Evolutionary conservation across 2,329 filamentous ascomycete genomes (phyloP), one percentile per base, ranked within the genome.

Genomic region (Alternaria longipes): DNA sequence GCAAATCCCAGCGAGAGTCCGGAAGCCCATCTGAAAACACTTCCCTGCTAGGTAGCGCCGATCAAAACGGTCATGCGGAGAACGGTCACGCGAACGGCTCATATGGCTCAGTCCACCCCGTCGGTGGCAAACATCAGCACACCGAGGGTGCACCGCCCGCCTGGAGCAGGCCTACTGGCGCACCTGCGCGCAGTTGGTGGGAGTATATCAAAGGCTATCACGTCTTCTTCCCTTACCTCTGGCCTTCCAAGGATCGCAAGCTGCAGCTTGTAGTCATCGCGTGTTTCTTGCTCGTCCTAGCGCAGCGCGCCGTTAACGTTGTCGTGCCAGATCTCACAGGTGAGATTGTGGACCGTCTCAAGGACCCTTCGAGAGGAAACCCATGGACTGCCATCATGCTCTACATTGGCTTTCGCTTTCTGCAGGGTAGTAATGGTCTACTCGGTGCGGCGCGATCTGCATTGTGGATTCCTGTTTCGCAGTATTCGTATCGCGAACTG

Each of bases 381-480:
- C 92, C 92, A 0, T 96, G 92, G 92, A 76, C 83, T 41, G 84
- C 88, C 54, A 92, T 97, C 51, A 85, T 86, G 56, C 80, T 97
- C 9, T 92, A 96, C 78, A 90, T 97, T 62, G 68, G 89, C 38
- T 92, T 89, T 73, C 90, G 92, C 69, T 86, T 94, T 74, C 85
- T 98, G 16, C 95, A 98, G 79, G 95, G 95, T 2, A 90, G 88
- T 54, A 95, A 94, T 61, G 95, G 95, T 20, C 82, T 98, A 47
- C 85, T 99, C 34, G 93, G 93, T 8, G 94, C 93, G 2, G 73
- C 91, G 34, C 87, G 95, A 65, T 91, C 92, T 22, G 88, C 93
- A 36, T 84, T 99, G 34, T 99, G 95, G 95, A 95, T 99, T 52
- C 94, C 95, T 0, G 93, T 99, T 59, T 93, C 94, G 36, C 95